phyloP scores from a whole-genome alignment of 1,284 basidiomycete genomes.

The Ganoderma multipileum region DNA sequence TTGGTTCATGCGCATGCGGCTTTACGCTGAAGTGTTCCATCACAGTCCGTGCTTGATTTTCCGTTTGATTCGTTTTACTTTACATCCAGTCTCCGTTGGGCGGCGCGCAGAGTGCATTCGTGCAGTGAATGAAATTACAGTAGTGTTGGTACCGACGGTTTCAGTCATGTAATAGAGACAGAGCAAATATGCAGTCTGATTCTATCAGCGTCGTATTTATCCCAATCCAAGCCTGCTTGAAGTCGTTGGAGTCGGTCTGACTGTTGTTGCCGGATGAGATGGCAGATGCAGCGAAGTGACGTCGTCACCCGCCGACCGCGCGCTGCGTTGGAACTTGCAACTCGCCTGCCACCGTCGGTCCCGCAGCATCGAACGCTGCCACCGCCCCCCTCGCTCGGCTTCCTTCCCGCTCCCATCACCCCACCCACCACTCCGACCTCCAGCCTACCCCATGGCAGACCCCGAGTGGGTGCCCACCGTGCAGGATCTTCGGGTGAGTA shows the following conservation, averaged over 20 bases:
- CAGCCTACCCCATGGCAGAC: neutral
- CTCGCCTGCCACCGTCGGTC: too few relatives aligned
- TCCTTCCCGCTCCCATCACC: neutral
- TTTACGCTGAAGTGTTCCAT: neutral
- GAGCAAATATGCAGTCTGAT: conserved; percentile 13
- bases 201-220: neutral
- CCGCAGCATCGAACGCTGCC: neutral
- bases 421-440: neutral
- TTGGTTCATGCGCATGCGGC: neutral
- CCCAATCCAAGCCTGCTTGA: neutral
- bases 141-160: conserved; percentile 23
- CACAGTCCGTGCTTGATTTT: neutral
- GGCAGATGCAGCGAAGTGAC: neutral
- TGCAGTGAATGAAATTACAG: conserved; percentile 13
- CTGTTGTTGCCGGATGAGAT: too few relatives aligned
- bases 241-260: neutral
- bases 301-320: neutral
- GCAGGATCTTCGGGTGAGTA: conserved; percentile 51
- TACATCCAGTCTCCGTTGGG: neutral
- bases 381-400: neutral
- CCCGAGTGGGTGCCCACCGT: conserved; percentile 39
- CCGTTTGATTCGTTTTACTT: neutral
- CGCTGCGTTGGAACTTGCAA: neutral
- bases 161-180: conserved; percentile 26
- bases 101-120: conserved; percentile 12